Percentiles rank a stretch among this genome's conserved stretches.
These are phyloP conservation scores for Trametes elegans DNA, from an alignment of 768 basidiomycete genomes.

Conservation along the genomic window DNA sequence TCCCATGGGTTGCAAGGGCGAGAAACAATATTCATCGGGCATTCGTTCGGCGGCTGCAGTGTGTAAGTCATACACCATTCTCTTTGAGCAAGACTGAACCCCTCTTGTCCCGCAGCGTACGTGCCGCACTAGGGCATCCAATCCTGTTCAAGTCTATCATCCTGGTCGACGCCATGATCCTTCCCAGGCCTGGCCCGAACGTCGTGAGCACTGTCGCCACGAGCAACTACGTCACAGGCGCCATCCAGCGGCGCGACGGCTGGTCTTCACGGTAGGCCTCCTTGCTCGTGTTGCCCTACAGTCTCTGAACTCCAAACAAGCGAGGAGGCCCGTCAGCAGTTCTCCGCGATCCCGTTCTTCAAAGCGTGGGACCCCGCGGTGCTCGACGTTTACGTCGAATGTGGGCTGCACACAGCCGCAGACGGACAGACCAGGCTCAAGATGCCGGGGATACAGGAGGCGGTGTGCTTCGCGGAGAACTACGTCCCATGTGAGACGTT, in stretches of 20 bases:
- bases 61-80: slow-evolving; percentile 45
- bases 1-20: slow-evolving; percentile 48
- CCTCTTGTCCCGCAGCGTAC: slow-evolving; percentile 49
- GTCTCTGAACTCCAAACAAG: slow-evolving; percentile 32
- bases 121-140: slow-evolving; percentile 63
- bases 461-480: slow-evolving; percentile 53
- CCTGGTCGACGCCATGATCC: slow-evolving; percentile 78
- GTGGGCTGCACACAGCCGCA: slow-evolving; percentile 45
- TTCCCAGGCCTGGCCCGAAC: not conserved
- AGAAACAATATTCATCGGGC: slow-evolving; percentile 69
- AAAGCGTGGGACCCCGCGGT: slow-evolving; percentile 63
- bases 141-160: slow-evolving; percentile 68
- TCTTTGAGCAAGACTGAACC: not conserved
- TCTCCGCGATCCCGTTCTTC: slow-evolving; percentile 65
- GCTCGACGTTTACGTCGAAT: slow-evolving; percentile 58
- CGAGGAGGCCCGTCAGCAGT: slow-evolving; percentile 53
- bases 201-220: not conserved
- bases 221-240: slow-evolving; percentile 34
- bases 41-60: slow-evolving; percentile 82
- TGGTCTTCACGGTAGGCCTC: slow-evolving; percentile 60
- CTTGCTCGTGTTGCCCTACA: not conserved
- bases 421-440: slow-evolving; percentile 54
- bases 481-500: slow-evolving; percentile 37
- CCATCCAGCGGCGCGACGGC: slow-evolving; percentile 47
- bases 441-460: slow-evolving; percentile 65